A percentile compares a stretch with the other conserved stretches of the same genome.
Conservation (phyloP, 1,284 basidiomycete species). For the Cutaneotrichosporon sp. region DNA sequence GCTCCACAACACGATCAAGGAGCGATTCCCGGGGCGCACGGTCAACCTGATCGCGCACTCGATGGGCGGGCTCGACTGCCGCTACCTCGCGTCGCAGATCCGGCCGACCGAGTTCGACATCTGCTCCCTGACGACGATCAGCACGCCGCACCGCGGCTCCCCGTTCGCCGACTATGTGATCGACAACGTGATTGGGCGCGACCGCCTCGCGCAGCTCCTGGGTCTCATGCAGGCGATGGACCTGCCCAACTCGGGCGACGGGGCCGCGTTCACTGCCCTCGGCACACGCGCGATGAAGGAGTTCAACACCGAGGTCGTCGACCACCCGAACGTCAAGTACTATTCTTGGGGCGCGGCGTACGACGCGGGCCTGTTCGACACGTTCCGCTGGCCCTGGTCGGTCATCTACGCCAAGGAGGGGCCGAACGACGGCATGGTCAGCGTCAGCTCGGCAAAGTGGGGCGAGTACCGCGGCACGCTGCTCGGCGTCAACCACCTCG, state of each 20-base stretch:
- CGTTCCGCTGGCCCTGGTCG: conserved; percentile 80
- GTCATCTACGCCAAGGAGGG: conserved; percentile 87
- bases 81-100: conserved; percentile 67
- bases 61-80: conserved; percentile 93
- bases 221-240: conserved; percentile 63
- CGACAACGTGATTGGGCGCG: conserved; percentile 68
- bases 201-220: conserved; percentile 54
- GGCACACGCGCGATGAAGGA: conserved; percentile 80
- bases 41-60: conserved; percentile 93
- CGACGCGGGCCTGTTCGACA: conserved; percentile 82
- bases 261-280: conserved; percentile 83
- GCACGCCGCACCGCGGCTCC: conserved; percentile 89
- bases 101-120: conserved; percentile 60
- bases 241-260: conserved; percentile 82
- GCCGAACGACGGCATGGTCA: conserved; percentile 92
- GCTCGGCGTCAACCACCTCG: conserved; percentile 85
- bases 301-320: conserved; percentile 83
- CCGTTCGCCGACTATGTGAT: conserved; percentile 91
- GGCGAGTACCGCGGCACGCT: conserved; percentile 75
- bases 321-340: conserved; percentile 75
- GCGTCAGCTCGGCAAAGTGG: conserved; percentile 84
- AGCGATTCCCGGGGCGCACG: conserved; percentile 72
- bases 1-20: conserved; percentile 75
- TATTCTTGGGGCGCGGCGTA: conserved; percentile 92
- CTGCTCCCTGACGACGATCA: conserved; percentile 84